These are phyloP conservation scores for Starmerella bombi DNA, from an alignment of 805 yeast genomes.

Conservation along the genomic window DNA sequence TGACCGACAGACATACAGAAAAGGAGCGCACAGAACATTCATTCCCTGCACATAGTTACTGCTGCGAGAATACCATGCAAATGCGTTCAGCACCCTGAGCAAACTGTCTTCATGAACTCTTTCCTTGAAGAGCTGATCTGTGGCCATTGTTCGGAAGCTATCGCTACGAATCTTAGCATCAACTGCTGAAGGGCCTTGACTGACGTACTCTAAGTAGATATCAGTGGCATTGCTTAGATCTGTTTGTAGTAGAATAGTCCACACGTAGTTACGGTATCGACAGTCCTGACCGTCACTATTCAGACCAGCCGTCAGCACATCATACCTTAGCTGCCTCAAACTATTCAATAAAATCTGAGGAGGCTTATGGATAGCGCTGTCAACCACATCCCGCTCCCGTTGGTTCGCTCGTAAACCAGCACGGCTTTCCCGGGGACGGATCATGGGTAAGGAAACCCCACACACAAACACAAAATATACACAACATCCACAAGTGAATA, in stretches of 20 bases:
- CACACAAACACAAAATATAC: neutral
- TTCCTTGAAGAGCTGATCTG: slow-evolving; percentile 49
- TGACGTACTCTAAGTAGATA: slow-evolving; percentile 41
- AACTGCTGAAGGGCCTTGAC: slow-evolving; percentile 44
- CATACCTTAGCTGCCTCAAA: slow-evolving; percentile 41
- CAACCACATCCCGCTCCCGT: slow-evolving; percentile 35
- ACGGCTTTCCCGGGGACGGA: neutral
- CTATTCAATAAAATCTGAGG: slow-evolving; percentile 36
- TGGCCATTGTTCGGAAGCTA: slow-evolving; percentile 71
- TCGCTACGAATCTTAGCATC: slow-evolving; percentile 68
- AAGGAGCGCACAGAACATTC: slow-evolving; percentile 77
- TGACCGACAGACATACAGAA: slow-evolving; percentile 57
- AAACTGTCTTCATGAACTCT: slow-evolving; percentile 59
- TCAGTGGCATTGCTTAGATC: slow-evolving; percentile 42
- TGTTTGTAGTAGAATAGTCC: slow-evolving; percentile 57
- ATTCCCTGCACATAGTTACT: slow-evolving; percentile 61
- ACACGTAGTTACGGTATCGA: slow-evolving; percentile 59
- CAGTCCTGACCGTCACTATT: slow-evolving; percentile 28
- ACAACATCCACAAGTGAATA: neutral
- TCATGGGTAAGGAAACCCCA: neutral
- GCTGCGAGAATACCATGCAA: slow-evolving; percentile 37
- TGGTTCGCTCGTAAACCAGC: slow-evolving; percentile 1
- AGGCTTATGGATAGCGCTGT: slow-evolving; percentile 31
- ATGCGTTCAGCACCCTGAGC: slow-evolving; percentile 56
- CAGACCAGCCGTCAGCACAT: slow-evolving; percentile 38